A percentile compares a stretch with the other conserved stretches of the same genome.
These are phyloP conservation scores for Bertia moriformis DNA, from an alignment of 2,329 filamentous ascomycete species.

Conservation along the genomic window DNA sequence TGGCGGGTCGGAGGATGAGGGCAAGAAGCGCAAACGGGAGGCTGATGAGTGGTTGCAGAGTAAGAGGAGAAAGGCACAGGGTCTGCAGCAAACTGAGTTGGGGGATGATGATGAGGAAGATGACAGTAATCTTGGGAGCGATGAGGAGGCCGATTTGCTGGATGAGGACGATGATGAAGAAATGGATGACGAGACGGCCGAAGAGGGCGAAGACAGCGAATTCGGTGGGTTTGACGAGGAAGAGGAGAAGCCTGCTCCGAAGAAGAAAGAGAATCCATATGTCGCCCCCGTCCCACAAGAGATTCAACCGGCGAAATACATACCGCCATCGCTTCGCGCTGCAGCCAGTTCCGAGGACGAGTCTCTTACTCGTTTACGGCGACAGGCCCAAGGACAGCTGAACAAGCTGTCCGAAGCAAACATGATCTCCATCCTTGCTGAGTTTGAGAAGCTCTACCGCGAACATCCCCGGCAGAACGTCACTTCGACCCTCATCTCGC, in stretches of 20 bases:
- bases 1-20: slow-evolving; percentile 15
- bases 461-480: slow-evolving; percentile 55
- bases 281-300: slow-evolving; percentile 31
- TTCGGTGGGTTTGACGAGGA: slow-evolving; percentile 8
- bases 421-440: slow-evolving; percentile 48
- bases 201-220: not conserved
- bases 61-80: slow-evolving; percentile 12
- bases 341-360: slow-evolving; percentile 39
- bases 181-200: slow-evolving; percentile 6
- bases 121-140: slow-evolving; percentile 1
- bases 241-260: slow-evolving; percentile 16
- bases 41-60: slow-evolving; percentile 14
- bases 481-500: slow-evolving; percentile 47
- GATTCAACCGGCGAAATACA: slow-evolving; percentile 35
- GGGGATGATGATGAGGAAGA: slow-evolving; percentile 5
- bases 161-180: slow-evolving; percentile 11
- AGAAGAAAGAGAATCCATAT: slow-evolving; percentile 50
- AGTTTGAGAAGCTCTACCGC: slow-evolving; percentile 55
- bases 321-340: slow-evolving; percentile 52
- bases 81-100: slow-evolving; percentile 3
- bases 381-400: slow-evolving; percentile 54
- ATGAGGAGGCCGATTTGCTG: slow-evolving; percentile 10
- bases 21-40: slow-evolving; percentile 32
- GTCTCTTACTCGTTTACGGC: slow-evolving; percentile 37
- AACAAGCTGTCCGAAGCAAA: slow-evolving; percentile 63